Percentiles rank a stretch among this genome's conserved stretches.
phyloP scores from a whole-genome alignment of 495 filamentous ascomycete genomes.

The Antarctomyces pellizariae region DNA sequence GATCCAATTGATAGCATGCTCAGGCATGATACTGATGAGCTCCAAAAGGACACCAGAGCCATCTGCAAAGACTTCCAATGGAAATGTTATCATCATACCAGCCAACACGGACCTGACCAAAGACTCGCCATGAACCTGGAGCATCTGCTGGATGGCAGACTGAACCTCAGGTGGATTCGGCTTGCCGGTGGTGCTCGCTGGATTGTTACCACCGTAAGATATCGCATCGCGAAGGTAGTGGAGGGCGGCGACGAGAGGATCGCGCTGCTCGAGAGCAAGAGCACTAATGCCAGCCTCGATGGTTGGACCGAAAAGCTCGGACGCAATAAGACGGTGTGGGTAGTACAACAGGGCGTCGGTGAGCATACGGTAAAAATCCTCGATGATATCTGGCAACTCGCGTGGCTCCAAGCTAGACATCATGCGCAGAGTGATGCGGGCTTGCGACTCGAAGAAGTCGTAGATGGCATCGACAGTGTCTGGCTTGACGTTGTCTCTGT shows the following conservation, averaged over 20 bases:
- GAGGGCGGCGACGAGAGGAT: slow-evolving; percentile 72
- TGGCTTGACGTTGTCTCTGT: slow-evolving; percentile 59
- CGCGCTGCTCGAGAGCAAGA: slow-evolving; percentile 66
- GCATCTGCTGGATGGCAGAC: slow-evolving; percentile 43
- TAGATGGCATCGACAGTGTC: slow-evolving; percentile 77
- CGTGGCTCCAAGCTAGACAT: slow-evolving; percentile 69
- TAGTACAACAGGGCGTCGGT: slow-evolving; percentile 84
- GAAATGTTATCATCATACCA: slow-evolving; percentile 98
- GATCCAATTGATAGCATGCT: slow-evolving; percentile 55
- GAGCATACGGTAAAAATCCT: slow-evolving; percentile 91
- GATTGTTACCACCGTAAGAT: slow-evolving; percentile 58
- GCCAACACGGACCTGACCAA: slow-evolving; percentile 71
- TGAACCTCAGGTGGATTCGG: slow-evolving; percentile 39
- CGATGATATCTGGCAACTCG: slow-evolving; percentile 89
- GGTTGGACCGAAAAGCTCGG: slow-evolving; percentile 52
- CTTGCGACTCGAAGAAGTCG: slow-evolving; percentile 83
- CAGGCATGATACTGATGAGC: slow-evolving; percentile 68
- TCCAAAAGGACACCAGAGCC: slow-evolving; percentile 76
- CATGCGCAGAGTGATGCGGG: slow-evolving; percentile 62
- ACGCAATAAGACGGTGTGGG: slow-evolving; percentile 55
- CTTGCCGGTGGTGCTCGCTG: slow-evolving; percentile 44
- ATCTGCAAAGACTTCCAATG: slow-evolving; percentile 80
- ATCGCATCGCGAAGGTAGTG: slow-evolving; percentile 89
- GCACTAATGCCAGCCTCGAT: slow-evolving; percentile 71
- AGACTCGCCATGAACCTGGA: slow-evolving; percentile 46